phyloP scores from a whole-genome alignment of 768 basidiomycete species.

The Agaricus subrufescens region DNA sequence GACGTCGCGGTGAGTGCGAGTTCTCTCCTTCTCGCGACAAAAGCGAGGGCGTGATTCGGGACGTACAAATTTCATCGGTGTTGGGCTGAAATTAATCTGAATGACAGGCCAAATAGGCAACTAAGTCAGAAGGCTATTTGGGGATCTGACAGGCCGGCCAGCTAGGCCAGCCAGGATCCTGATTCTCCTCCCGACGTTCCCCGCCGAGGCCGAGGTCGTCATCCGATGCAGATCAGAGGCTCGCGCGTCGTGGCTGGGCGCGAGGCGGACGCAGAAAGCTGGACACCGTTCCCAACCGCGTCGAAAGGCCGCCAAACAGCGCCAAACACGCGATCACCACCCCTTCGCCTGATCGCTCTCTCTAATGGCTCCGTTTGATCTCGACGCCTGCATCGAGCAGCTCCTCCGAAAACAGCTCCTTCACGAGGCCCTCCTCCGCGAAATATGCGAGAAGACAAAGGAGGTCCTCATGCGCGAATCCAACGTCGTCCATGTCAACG shows the following conservation, averaged over 20 bases:
- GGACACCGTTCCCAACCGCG: slow-evolving; percentile 13
- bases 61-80: neutral
- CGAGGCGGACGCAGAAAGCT: neutral
- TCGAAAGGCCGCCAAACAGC: slow-evolving; percentile 19
- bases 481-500: slow-evolving; percentile 95
- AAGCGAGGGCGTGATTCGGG: neutral
- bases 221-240: no score
- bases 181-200: neutral
- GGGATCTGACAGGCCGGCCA: slow-evolving; percentile 1
- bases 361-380: slow-evolving; percentile 76
- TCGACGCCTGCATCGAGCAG: slow-evolving; percentile 93
- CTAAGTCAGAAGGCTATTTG: neutral
- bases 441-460: slow-evolving; percentile 99
- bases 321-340: slow-evolving; percentile 22
- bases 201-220: neutral
- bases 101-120: neutral
- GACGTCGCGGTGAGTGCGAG: neutral
- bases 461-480: slow-evolving; percentile 99
- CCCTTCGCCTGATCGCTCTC: neutral
- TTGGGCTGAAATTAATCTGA: neutral
- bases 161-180: neutral
- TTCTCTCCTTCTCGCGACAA: neutral
- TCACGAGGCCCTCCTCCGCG: slow-evolving; percentile 89
- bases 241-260: no score
- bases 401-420: slow-evolving; percentile 88